A percentile compares a stretch with the other conserved stretches of the same genome.
Evolutionary conservation across 805 yeast genomes (phyloP).

Genomic region (Pichia californica): DNA sequence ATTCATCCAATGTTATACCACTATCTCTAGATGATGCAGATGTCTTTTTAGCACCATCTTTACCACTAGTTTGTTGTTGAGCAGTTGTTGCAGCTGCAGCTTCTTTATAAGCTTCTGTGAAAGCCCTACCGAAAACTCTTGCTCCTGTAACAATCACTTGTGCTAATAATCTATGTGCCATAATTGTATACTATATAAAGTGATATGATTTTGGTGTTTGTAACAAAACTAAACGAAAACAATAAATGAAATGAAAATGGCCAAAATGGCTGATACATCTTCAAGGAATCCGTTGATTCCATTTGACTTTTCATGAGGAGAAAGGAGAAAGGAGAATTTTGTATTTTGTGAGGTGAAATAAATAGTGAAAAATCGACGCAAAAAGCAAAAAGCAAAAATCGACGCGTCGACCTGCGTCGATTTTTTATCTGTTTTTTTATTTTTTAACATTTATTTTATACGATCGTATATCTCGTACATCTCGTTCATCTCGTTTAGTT

Average conservation of each 20-base stretch:
- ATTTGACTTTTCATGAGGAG: no score
- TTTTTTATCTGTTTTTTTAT: neutral
- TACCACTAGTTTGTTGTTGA: constrained; percentile 27
- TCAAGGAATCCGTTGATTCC: neutral
- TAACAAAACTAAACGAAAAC: no score
- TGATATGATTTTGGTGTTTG: no score
- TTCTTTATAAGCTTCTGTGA: constrained; percentile 94
- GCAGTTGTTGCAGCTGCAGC: constrained; percentile 92
- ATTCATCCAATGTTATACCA: constrained; percentile 84
- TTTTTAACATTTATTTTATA: no score
- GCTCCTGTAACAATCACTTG: constrained; percentile 93
- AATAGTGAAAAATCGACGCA: neutral
- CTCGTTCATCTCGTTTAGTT: constrained; percentile 3
- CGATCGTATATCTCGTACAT: neutral
- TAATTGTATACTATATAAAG: neutral
- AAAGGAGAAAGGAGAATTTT: no score
- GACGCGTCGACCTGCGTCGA: neutral
- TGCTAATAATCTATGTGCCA: constrained; percentile 88
- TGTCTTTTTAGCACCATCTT: constrained; percentile 30
- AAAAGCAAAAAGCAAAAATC: neutral
- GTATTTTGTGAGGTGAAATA: no score
- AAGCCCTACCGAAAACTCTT: constrained; percentile 91
- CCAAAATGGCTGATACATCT: no score
- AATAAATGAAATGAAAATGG: no score
- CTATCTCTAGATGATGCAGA: constrained; percentile 49